Evolutionary conservation across 2,329 filamentous ascomycete genomes (phyloP), one percentile per base, ranked within the genome.

Genomic region (Stemphylium beticola): DNA sequence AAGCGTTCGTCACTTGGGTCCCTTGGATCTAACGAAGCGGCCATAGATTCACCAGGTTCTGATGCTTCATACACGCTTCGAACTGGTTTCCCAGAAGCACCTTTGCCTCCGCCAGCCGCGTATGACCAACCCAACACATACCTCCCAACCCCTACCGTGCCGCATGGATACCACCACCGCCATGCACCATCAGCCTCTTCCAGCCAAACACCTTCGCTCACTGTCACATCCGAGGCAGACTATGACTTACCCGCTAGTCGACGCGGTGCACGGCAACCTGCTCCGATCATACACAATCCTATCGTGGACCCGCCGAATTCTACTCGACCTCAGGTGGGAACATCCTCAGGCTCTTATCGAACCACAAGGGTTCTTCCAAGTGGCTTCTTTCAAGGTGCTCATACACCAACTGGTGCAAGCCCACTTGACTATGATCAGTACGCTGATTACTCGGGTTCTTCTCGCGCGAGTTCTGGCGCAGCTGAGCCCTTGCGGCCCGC

Each of bases 61-160:
- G 69, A 74, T 36, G 66, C 62, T 12, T 73, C 71, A 4, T 68
- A 67, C 45, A 64, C 64, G 4, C 46, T 73, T 11, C 65, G 66
- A 6, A 75, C 72, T 20, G 72, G 72, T 4, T 69, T 64, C 14
- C 67, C 70, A n/a, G 72, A 75, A 10, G 58, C 65, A 34, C 46
- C 65, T 14, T 38, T 69, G 34, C 58, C 65, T 31, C 61, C 66
- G 3, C 45, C 55, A 26, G 24, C 59, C 5, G 33, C 44, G 8
- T 66, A 62, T 31, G 51, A 54, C 15, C 60, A 62, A 6, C 41
- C 62, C 37, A 52, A 55, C n/a, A 57, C 51, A 12, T 72, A 69
- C 52, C 60, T 48, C 32, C 51, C 67, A 5, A 61, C 64, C 8
- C 55, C 62, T 32, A 56, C 55, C 33, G 46, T 61, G 20, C 55